phyloP scores from a whole-genome alignment of 192 early-diverging fungal genomes.

The Martensiomyces pterosporus region DNA sequence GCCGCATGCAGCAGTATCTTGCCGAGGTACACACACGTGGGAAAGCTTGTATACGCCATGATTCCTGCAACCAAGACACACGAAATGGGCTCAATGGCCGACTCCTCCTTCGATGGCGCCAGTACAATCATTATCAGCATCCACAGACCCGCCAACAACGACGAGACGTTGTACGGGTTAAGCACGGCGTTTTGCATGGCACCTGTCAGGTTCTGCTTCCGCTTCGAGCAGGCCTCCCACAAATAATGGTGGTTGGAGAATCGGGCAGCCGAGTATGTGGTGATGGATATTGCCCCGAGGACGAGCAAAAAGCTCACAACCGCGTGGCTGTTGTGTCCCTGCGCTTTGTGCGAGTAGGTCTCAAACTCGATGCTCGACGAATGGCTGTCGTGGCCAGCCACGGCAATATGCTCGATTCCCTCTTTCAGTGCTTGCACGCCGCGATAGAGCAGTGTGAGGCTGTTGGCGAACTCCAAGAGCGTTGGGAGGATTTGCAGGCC shows the following conservation, averaged over 20 bases:
- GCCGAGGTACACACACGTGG: constrained; percentile 30
- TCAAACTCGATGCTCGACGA: constrained; percentile 28
- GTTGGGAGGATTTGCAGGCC: constrained; percentile 23
- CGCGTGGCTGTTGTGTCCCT: constrained; percentile 9
- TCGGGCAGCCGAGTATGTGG: constrained; percentile 17
- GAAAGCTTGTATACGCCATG: constrained; percentile 24
- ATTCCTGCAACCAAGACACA: constrained; percentile 24
- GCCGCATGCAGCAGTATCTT: constrained; percentile 19
- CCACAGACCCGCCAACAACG: constrained; percentile 31
- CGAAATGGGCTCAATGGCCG: constrained; percentile 27
- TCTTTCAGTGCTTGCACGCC: constrained; percentile 40
- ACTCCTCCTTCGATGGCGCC: constrained; percentile 18
- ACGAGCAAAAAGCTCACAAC: constrained; percentile 4
- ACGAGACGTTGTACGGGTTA: constrained; percentile 34
- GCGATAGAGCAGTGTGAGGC: constrained; percentile 30
- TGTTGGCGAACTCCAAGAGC: constrained; percentile 38
- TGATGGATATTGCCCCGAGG: constrained; percentile 9
- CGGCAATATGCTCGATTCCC: constrained; percentile 34
- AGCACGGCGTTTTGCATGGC: constrained; percentile 20
- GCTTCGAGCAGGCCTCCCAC: constrained; percentile 22
- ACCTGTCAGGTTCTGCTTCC: constrained; percentile 5
- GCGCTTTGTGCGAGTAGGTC: constrained; percentile 16
- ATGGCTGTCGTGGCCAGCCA: constrained; percentile 22
- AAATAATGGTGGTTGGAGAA: constrained; percentile 30
- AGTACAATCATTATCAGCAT: constrained; percentile 16